Evolutionary conservation across 257 asterid genomes (phyloP).

Genomic region (Solanum piurae): DNA sequence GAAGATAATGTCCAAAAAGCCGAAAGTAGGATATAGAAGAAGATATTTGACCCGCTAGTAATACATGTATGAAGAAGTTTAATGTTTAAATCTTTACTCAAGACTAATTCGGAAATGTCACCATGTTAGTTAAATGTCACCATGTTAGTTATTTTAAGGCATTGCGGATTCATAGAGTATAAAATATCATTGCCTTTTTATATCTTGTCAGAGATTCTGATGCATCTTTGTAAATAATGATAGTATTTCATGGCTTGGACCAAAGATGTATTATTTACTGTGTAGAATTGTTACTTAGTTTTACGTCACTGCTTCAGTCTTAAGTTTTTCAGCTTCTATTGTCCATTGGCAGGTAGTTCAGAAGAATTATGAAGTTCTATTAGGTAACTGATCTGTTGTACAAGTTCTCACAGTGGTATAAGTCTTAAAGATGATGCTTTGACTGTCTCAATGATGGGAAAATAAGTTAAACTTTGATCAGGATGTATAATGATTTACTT

Average conservation of each 20-base stretch:
- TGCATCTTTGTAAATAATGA: not conserved
- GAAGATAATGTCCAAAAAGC: not conserved
- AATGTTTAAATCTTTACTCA: not conserved
- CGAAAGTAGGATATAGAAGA: not conserved
- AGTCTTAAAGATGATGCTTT: not conserved
- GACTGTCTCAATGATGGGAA: not conserved
- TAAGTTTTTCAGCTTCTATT: slow-evolving; percentile 3
- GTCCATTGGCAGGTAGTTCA: slow-evolving; percentile 70
- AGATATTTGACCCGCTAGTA: not conserved
- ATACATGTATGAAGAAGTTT: not conserved
- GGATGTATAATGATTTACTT: not conserved
- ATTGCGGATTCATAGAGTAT: not conserved
- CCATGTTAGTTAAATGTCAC: not conserved
- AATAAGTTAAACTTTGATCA: not conserved
- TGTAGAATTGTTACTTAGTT: not conserved
- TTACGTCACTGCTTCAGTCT: slow-evolving; percentile 4
- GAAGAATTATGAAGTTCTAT: slow-evolving; percentile 55
- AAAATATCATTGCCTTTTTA: not conserved
- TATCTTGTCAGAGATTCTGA: not conserved
- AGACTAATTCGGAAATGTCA: not conserved
- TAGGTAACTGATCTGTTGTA: slow-evolving; percentile 38
- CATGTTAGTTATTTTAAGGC: not conserved
- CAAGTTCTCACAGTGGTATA: not conserved
- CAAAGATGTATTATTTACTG: not conserved
- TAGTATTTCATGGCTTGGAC: not conserved